Percentiles rank a stretch among this genome's conserved stretches.
Evolutionary conservation across 2,329 filamentous ascomycete species (phyloP).

Genomic region (Apiospora phragmitis): DNA sequence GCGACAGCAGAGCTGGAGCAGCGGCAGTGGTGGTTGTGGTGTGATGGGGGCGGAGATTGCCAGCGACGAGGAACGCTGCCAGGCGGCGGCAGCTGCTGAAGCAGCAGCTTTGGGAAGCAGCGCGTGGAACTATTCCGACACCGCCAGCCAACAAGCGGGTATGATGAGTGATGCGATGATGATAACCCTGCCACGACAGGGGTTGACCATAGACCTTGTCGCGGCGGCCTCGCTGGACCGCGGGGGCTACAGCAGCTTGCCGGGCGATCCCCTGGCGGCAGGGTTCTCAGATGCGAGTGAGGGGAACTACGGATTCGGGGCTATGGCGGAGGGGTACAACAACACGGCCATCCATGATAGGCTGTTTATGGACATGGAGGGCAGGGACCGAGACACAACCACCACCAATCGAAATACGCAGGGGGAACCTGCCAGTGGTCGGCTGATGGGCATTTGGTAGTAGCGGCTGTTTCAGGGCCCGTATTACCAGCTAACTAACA

Average conservation of each 20-base stretch:
- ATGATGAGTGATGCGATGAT: neutral
- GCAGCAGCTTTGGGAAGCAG: neutral
- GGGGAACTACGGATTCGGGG: neutral
- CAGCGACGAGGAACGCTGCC: neutral
- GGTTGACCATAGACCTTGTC: neutral
- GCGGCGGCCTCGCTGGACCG: neutral
- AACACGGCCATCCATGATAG: neutral
- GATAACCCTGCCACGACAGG: neutral
- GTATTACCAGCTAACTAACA: neutral
- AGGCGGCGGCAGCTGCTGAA: neutral
- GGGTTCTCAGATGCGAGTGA: neutral
- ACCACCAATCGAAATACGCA: neutral
- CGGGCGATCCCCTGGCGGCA: neutral
- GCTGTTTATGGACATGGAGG: neutral
- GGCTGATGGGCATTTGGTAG: neutral
- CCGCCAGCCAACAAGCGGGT: too few species aligned
- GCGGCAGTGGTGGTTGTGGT: neutral
- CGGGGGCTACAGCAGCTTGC: neutral
- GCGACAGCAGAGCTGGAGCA: neutral
- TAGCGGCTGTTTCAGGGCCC: neutral
- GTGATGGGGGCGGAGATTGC: neutral
- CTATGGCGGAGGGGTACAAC: neutral
- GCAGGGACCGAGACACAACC: too few species aligned
- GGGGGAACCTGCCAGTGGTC: neutral
- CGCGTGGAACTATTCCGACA: neutral